phyloP scores from a whole-genome alignment of 73 alveolate species.

The Tetrahymena thermophila region DNA sequence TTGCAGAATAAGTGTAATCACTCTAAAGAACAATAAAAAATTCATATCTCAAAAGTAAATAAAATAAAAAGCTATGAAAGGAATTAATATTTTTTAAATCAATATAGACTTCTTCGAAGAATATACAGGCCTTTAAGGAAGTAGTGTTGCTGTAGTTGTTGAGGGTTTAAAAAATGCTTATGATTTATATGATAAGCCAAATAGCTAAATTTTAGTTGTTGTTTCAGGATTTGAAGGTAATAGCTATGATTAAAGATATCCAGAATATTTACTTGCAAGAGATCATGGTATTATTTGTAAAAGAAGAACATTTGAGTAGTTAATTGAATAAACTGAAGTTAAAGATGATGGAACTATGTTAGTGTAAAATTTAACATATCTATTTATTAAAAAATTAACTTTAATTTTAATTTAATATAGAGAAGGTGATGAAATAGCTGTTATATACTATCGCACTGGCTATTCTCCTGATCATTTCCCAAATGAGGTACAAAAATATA shows the following conservation, averaged over 20 bases:
- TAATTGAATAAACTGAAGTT: background rate
- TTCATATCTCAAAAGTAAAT: constrained; percentile 11
- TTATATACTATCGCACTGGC: constrained; percentile 31
- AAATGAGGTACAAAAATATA: constrained; percentile 3
- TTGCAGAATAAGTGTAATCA: constrained; percentile 21
- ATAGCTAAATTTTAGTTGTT: constrained; percentile 8
- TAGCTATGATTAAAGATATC: constrained; percentile 27
- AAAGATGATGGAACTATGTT: constrained; percentile 16
- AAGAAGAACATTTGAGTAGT: constrained; percentile 13
- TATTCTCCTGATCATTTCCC: constrained; percentile 24
- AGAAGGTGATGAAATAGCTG: constrained; percentile 24
- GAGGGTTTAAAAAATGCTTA: constrained; percentile 19
- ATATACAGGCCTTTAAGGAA: constrained; percentile 1
- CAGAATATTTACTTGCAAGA: constrained; percentile 16
- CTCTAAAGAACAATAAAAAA: background rate
- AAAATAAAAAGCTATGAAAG: background rate
- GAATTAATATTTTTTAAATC: background rate
- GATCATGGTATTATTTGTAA: constrained; percentile 10
- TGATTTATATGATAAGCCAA: background rate
- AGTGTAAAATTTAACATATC: background rate
- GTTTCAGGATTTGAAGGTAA: constrained; percentile 38
- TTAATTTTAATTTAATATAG: background rate
- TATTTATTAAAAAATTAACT: too few relatives aligned
- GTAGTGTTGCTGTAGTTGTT: background rate
- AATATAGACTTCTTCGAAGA: background rate